Conservation (phyloP, 2,329 filamentous ascomycete species). For the Fusarium keratoplasticum region DNA sequence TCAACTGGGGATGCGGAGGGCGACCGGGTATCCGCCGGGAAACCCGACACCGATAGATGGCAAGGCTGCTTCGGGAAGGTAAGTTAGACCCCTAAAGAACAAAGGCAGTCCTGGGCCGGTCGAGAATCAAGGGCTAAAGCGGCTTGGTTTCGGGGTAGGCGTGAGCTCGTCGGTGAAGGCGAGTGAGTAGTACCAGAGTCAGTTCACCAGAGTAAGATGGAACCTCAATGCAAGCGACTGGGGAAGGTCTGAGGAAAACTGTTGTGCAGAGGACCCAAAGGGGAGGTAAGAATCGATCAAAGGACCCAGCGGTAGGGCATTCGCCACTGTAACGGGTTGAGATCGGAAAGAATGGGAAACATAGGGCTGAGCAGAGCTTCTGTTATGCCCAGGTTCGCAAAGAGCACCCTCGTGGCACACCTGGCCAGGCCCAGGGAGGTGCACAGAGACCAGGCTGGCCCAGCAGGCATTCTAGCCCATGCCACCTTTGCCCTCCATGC, state of each 20-base stretch:
- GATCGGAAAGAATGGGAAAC: conserved; percentile 13
- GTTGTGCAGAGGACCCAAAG: conserved; percentile 13
- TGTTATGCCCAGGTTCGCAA: conserved; percentile 21
- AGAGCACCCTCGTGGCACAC: conserved; percentile 11
- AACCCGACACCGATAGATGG: background rate
- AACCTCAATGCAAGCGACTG: conserved; percentile 1
- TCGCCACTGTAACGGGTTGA: conserved; percentile 23
- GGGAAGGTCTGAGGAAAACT: conserved; percentile 5
- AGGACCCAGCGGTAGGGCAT: conserved; percentile 7
- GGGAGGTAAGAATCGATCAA: conserved; percentile 19
- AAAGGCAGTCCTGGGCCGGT: conserved; percentile 16
- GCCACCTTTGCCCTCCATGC: conserved; percentile 5
- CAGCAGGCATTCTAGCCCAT: conserved; percentile 16
- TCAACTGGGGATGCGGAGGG: background rate
- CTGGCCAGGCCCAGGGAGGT: background rate
- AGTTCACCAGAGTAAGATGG: conserved; percentile 1
- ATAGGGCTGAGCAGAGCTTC: conserved; percentile 43
- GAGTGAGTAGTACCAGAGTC: conserved; percentile 9
- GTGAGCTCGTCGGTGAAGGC: background rate
- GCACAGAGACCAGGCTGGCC: conserved; percentile 8
- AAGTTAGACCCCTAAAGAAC: conserved; percentile 10
- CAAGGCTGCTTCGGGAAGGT: conserved; percentile 18
- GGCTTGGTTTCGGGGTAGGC: conserved; percentile 1
- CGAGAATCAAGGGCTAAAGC: conserved; percentile 15
- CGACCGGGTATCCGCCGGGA: conserved; percentile 2